phyloP scores from a whole-genome alignment of 1,284 basidiomycete genomes.

The Rhodotorula sp. region DNA sequence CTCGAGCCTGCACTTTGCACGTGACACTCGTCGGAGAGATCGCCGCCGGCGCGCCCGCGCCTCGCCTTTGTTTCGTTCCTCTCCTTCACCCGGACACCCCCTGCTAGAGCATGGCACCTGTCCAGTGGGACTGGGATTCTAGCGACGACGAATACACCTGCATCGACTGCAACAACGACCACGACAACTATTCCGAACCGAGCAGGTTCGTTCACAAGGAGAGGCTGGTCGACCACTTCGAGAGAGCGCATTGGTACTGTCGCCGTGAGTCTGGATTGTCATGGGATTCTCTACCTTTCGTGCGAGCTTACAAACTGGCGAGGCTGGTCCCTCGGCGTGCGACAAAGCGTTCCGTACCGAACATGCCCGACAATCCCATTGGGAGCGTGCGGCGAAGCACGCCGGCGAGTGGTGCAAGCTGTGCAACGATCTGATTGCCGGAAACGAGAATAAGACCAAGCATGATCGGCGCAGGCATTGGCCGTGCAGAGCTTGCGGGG shows the following conservation, averaged over 20 bases:
- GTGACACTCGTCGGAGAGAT: too few species aligned
- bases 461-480: slow-evolving; percentile 13
- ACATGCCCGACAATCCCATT: slow-evolving; percentile 20
- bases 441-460: slow-evolving; percentile 23
- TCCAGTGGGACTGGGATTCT: too few species aligned
- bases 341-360: neutral
- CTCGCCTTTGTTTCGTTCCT: too few species aligned
- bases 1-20: too few species aligned
- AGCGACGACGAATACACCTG: too few species aligned
- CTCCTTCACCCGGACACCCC: too few species aligned
- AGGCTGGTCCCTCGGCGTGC: neutral
- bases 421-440: slow-evolving; percentile 52
- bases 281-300: too few species aligned
- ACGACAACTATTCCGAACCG: too few species aligned
- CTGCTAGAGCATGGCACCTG: too few species aligned
- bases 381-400: slow-evolving; percentile 40
- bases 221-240: neutral
- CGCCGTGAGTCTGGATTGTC: neutral
- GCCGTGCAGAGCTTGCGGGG: slow-evolving; percentile 7
- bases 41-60: too few species aligned
- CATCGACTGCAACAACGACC: neutral
- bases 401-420: slow-evolving; percentile 54
- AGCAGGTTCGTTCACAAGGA: neutral
- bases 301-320: neutral
- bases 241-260: neutral